Evolutionary conservation across 2,329 filamentous ascomycete species (phyloP).

Genomic region (Colletotrichum endophyticum): DNA sequence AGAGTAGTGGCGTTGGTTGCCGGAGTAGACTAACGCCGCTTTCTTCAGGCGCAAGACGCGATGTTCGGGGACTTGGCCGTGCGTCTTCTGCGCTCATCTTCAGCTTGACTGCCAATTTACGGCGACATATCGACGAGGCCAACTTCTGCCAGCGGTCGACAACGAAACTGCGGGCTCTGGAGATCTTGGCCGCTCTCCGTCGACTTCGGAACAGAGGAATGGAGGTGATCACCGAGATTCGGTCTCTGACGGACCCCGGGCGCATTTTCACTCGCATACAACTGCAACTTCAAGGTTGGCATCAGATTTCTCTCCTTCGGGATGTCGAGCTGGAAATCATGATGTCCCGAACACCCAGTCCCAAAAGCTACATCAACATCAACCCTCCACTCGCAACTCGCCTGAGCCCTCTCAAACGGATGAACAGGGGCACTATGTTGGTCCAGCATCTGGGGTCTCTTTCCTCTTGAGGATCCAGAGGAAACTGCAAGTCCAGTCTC

Average conservation of each 20-base stretch:
- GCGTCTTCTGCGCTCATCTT: slow-evolving; percentile 25
- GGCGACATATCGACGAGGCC: slow-evolving; percentile 25
- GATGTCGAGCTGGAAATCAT: neutral
- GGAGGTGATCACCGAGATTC: neutral
- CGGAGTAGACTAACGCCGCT: neutral
- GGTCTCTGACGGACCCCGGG: fast-evolving
- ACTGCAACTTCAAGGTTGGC: neutral
- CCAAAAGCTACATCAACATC: neutral
- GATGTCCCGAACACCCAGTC: fast-evolving
- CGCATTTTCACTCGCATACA: fast-evolving
- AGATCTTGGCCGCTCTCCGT: neutral
- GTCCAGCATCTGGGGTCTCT: slow-evolving; percentile 32
- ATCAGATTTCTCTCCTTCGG: neutral
- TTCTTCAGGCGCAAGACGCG: slow-evolving; percentile 26
- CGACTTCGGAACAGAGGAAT: neutral
- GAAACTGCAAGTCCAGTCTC: slow-evolving; percentile 47
- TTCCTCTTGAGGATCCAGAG: slow-evolving; percentile 31
- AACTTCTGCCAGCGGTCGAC: slow-evolving; percentile 26
- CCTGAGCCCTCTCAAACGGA: slow-evolving; percentile 33
- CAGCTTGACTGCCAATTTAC: slow-evolving; percentile 27
- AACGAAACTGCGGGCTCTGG: slow-evolving; percentile 6
- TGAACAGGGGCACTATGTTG: slow-evolving; percentile 34
- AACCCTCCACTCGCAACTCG: slow-evolving; percentile 11
- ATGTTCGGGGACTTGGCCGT: slow-evolving; percentile 28
- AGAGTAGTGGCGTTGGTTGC: fast-evolving